Evolutionary conservation across 306 rosid species (phyloP), one percentile per base, ranked within the genome.

Genomic region (Castanea mollissima): DNA sequence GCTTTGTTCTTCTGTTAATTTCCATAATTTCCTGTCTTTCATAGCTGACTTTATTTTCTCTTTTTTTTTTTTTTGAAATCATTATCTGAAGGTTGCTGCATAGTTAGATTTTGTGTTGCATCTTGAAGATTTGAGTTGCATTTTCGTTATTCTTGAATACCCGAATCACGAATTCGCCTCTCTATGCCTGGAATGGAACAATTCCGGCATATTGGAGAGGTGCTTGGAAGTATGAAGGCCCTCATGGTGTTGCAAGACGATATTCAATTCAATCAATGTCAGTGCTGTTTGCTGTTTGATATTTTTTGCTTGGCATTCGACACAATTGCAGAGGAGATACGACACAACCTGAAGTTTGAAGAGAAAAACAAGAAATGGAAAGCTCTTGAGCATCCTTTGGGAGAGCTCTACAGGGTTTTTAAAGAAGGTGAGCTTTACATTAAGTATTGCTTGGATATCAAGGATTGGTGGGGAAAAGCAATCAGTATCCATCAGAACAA

Each of bases 191-290:
- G 93, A 89, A 96, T 96, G 99, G 99, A 96, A 77, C 96, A 93
- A 71, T 92, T 91, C 92, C 98, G 99, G 92, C 98, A 81, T 25
- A 87, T 96, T 5, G 99, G 99, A 38, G 99, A 96, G 93, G 93
- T 90, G 56, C 74, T 93, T 56, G 99, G 99, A 54, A 91, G 99
- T 69, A 23, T 96, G 74, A 96, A 90, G 81, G 97, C 98, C 51
- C 83, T 96, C 0, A 91, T 93, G 97, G 92, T 91, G 38, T 65
- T 96, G 55, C 89, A 89, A 19, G 98, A 96, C 0, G 97, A 92
- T 44, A 91, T 88, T 76, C 94, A 83, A 87, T 87, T 96, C 76
- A 90, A 93, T 58, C 91, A 79, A 49, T 82, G 89, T 0, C 98
- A 93, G 63, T 96, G 98, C 58, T 55, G 78, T 74, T 84, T 96